Conservation (phyloP, 1,284 basidiomycete genomes). For the Singerocomus rubriflavus region DNA sequence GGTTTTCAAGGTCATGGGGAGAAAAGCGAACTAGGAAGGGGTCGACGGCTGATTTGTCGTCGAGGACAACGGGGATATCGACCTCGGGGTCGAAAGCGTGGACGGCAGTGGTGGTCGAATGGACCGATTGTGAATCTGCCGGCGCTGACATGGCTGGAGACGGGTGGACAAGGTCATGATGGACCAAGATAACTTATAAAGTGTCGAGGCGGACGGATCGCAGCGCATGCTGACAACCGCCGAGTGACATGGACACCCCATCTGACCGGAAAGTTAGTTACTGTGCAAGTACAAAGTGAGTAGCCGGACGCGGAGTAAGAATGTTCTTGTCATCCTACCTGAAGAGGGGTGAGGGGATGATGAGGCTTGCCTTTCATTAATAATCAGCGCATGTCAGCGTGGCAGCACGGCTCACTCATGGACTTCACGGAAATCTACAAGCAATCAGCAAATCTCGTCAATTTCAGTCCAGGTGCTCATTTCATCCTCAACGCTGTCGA, state of each 20-base stretch:
- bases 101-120: constrained; percentile 18
- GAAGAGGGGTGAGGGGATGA: too few species aligned
- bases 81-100: constrained; percentile 14
- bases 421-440: constrained; percentile 82
- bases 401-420: constrained; percentile 34
- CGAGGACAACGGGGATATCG: constrained; percentile 3
- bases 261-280: background rate
- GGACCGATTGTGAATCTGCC: constrained; percentile 17
- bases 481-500: constrained; percentile 72
- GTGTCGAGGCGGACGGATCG: constrained; percentile 3
- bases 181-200: constrained; percentile 14
- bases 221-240: constrained; percentile 13
- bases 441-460: constrained; percentile 62
- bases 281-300: background rate
- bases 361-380: too few species aligned
- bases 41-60: constrained; percentile 21
- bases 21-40: constrained; percentile 33
- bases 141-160: constrained; percentile 12
- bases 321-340: background rate
- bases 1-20: constrained; percentile 33
- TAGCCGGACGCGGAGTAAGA: background rate
- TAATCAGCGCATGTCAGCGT: too few species aligned
- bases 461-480: constrained; percentile 71
- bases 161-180: background rate
- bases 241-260: background rate